These are phyloP conservation scores for Davidsoniella australis DNA, from an alignment of 2,329 filamentous ascomycete genomes.

Conservation along the genomic window DNA sequence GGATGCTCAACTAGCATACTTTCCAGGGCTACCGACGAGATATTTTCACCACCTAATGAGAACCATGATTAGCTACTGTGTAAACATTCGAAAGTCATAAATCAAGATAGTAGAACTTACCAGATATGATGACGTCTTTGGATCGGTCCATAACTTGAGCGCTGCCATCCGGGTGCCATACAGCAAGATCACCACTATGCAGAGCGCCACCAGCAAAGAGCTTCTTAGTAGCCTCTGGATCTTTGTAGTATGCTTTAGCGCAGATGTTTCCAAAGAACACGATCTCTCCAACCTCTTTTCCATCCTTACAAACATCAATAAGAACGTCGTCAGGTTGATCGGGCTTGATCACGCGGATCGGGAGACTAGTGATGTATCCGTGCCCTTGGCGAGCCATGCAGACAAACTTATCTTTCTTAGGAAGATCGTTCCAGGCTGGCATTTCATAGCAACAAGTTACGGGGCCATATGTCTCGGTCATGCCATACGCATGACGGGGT, in stretches of 20 bases:
- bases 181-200: slow-evolving; percentile 83
- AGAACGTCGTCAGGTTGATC: slow-evolving; percentile 46
- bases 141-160: slow-evolving; percentile 84
- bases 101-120: slow-evolving; percentile 26
- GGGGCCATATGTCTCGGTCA: slow-evolving; percentile 81
- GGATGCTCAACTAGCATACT: slow-evolving; percentile 78
- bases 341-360: slow-evolving; percentile 65
- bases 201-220: slow-evolving; percentile 73
- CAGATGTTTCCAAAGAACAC: slow-evolving; percentile 87
- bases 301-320: slow-evolving; percentile 30
- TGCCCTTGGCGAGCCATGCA: slow-evolving; percentile 91
- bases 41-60: slow-evolving; percentile 72
- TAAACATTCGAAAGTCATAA: too few relatives aligned
- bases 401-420: slow-evolving; percentile 60
- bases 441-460: slow-evolving; percentile 88
- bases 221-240: slow-evolving; percentile 67
- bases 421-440: slow-evolving; percentile 64
- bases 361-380: slow-evolving; percentile 69
- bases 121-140: slow-evolving; percentile 96
- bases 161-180: slow-evolving; percentile 81
- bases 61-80: slow-evolving; percentile 7
- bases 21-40: slow-evolving; percentile 84
- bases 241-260: slow-evolving; percentile 80
- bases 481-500: slow-evolving; percentile 85
- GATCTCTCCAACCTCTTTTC: slow-evolving; percentile 38